Evolutionary conservation across 768 basidiomycete species (phyloP), one percentile per base, ranked within the genome.

Genomic region (Coprinellus micaceus): DNA sequence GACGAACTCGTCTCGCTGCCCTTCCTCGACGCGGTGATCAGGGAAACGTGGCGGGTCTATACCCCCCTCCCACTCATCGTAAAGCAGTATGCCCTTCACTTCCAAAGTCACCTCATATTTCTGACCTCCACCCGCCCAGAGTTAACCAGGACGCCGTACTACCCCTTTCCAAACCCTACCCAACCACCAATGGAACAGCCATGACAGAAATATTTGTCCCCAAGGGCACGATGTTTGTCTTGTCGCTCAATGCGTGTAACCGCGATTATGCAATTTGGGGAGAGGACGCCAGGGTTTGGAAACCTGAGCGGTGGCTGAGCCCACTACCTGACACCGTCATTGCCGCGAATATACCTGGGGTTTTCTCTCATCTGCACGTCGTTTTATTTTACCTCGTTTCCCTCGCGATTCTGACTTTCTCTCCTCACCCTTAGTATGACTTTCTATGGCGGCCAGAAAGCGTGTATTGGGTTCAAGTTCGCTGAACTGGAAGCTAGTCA

Each of bases 401-500:
- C 19, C 11, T 7, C 12, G 13, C 26, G 48, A 49, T 7, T 7
- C 5, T 21, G 11, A 15, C 11, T 46, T 33, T 26, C 17, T 6
- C 13, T 39, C 4, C 9, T 19, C 11, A 17, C 6, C 22, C 12
- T 17, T 39, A 55, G 54, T 21, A 55, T 55, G 54, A 37, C 54
- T 2, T 55, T 55, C 46, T 46, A 17, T 3, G 54, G 44, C 28
- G 25, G 30, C 1, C 52, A 64, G 60, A 52, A 63, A 52, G 53
- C 58, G 63, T 67, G 22, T 25, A 36, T 55, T 19, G 77, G 76
- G 47, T 77, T 77, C 67, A 76, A 77, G 54, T 77, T 75, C 61
- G 69, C 75, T 1, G 70, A 74, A 58, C 60, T 78, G 11, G 75
- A 76, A 58, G 75, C 74, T 66, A 78, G 77, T 76, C 52, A 22